A percentile compares a stretch with the other conserved stretches of the same genome.
These are phyloP conservation scores for Malania oleifera DNA, from an alignment of 164 flowering plant genomes.

Conservation along the genomic window DNA sequence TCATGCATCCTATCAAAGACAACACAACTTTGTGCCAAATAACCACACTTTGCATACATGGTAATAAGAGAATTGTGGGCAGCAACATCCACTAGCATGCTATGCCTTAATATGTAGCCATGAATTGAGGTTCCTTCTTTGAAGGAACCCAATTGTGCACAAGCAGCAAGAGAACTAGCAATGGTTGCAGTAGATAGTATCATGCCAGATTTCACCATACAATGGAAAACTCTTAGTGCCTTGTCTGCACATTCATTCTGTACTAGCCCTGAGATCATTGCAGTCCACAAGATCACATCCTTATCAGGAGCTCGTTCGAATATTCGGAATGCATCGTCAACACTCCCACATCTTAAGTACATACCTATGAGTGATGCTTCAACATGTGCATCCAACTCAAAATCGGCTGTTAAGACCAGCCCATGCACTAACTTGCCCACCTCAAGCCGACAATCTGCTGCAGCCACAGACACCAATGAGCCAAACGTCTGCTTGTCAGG, in stretches of 20 bases:
- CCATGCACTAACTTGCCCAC: slow-evolving; percentile 60
- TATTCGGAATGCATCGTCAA: slow-evolving; percentile 34
- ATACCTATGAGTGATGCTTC: slow-evolving; percentile 54
- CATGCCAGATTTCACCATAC: slow-evolving; percentile 44
- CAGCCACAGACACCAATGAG: slow-evolving; percentile 35
- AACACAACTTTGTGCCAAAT: slow-evolving; percentile 37
- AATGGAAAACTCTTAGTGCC: slow-evolving; percentile 42
- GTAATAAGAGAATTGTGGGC: slow-evolving; percentile 67
- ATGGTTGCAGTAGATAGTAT: slow-evolving; percentile 54
- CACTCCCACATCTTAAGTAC: slow-evolving; percentile 51
- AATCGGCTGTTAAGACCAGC: slow-evolving; percentile 44
- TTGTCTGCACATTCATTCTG: slow-evolving; percentile 52
- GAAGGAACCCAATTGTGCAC: slow-evolving; percentile 55
- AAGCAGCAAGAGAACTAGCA: slow-evolving; percentile 70
- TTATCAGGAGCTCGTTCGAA: slow-evolving; percentile 35
- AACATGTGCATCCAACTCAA: slow-evolving; percentile 35
- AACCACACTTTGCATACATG: slow-evolving; percentile 73
- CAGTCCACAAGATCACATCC: slow-evolving; percentile 67
- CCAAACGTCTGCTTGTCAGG: slow-evolving; percentile 65
- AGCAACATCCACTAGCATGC: slow-evolving; percentile 40
- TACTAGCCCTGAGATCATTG: slow-evolving; percentile 75
- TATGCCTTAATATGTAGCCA: slow-evolving; percentile 52
- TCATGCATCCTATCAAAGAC: slow-evolving; percentile 51
- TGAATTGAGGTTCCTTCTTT: slow-evolving; percentile 55
- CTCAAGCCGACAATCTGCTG: slow-evolving; percentile 22